Evolutionary conservation across 257 asterid species (phyloP).

Genomic region (Fraxinus quadrangulata): DNA sequence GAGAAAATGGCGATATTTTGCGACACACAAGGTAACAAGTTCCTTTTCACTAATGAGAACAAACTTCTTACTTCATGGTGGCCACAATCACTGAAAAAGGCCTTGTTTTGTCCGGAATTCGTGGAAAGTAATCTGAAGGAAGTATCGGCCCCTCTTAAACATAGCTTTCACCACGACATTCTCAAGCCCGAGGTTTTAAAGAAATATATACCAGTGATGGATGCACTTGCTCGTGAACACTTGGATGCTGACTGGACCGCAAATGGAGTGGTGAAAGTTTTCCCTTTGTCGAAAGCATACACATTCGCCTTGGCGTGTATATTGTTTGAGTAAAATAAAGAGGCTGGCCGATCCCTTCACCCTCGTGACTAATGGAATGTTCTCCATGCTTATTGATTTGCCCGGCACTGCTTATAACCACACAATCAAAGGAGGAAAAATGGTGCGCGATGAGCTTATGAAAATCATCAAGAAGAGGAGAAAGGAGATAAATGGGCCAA

Average conservation of each 20-base stretch:
- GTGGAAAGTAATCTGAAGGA: slow-evolving; percentile 44
- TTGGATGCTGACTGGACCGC: slow-evolving; percentile 47
- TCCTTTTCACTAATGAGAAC: slow-evolving; percentile 55
- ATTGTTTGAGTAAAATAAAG: slow-evolving; percentile 38
- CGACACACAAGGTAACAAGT: slow-evolving; percentile 46
- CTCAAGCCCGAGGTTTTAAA: slow-evolving; percentile 51
- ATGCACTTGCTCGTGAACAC: slow-evolving; percentile 46
- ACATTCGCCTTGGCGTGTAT: slow-evolving; percentile 53
- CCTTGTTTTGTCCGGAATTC: slow-evolving; percentile 46
- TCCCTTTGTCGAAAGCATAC: slow-evolving; percentile 43
- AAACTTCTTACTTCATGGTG: slow-evolving; percentile 60
- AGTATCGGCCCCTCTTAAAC: slow-evolving; percentile 41
- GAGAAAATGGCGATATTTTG: slow-evolving; percentile 49
- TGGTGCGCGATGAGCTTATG: slow-evolving; percentile 49
- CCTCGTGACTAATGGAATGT: slow-evolving; percentile 49
- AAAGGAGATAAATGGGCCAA: slow-evolving; percentile 43
- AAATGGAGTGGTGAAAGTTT: slow-evolving; percentile 39
- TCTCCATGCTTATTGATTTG: slow-evolving; percentile 49
- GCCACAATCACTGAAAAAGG: slow-evolving; percentile 59
- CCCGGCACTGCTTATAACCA: slow-evolving; percentile 57
- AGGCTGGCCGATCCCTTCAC: slow-evolving; percentile 49
- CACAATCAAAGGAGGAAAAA: slow-evolving; percentile 49
- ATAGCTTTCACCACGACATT: slow-evolving; percentile 40
- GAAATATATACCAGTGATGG: slow-evolving; percentile 52
- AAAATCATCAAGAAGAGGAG: slow-evolving; percentile 59